Evolutionary conservation across 1,139 yeast species (phyloP).

Genomic region (Yamadazyma blattariae): DNA sequence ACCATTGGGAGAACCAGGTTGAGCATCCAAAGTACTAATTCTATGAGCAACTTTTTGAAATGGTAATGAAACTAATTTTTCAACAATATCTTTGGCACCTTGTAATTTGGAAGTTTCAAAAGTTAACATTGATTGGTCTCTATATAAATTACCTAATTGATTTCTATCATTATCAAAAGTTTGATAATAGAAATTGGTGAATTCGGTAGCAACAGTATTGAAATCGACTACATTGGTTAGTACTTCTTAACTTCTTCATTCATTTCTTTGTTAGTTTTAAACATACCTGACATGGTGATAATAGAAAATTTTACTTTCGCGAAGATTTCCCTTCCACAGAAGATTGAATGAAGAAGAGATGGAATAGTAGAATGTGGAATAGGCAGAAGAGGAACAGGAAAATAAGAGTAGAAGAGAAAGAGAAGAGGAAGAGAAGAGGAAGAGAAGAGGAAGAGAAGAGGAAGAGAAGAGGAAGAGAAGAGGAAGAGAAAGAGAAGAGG

Average conservation of each 20-base stretch:
- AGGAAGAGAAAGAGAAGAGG: no score
- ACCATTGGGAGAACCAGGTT: conserved; percentile 92
- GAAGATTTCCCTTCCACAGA: no score
- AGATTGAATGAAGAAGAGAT: no score
- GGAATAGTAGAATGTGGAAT: no score
- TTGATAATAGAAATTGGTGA: conserved; percentile 91
- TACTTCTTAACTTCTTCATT: conserved; percentile 5
- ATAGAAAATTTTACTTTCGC: conserved; percentile 3
- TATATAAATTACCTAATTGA: conserved; percentile 89
- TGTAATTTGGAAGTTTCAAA: conserved; percentile 93
- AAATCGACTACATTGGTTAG: conserved; percentile 58
- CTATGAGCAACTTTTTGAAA: conserved; percentile 91
- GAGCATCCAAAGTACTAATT: conserved; percentile 94
- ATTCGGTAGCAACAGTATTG: conserved; percentile 73
- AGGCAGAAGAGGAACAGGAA: no score
- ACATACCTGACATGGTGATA: conserved; percentile 17
- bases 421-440: no score
- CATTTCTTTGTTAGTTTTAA: no score
- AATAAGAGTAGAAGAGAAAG: no score
- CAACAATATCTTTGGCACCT: conserved; percentile 90
- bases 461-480: no score
- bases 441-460: no score
- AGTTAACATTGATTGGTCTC: conserved; percentile 96
- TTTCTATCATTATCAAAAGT: conserved; percentile 92
- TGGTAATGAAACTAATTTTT: conserved; percentile 82